Conservation (phyloP, 2,329 filamentous ascomycete species). For the Daldinia eschscholtzii region DNA sequence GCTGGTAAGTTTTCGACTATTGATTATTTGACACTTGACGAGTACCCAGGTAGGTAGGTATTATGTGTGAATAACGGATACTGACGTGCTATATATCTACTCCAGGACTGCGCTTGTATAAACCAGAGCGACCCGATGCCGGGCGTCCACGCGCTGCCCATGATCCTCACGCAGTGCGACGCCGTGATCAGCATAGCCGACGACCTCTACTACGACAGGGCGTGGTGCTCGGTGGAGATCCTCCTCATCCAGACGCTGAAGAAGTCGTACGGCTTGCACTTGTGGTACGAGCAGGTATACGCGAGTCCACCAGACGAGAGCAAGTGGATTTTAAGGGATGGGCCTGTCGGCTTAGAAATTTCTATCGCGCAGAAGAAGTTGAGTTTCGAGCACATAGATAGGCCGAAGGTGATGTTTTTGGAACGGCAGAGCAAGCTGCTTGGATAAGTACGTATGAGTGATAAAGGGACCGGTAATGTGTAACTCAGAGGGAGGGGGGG, state of each 20-base stretch:
- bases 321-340: constrained; percentile 13
- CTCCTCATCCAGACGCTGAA: constrained; percentile 52
- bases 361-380: constrained; percentile 31
- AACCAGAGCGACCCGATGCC: constrained; percentile 53
- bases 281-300: constrained; percentile 52
- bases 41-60: no score
- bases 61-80: not conserved
- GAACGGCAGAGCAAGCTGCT: constrained; percentile 47
- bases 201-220: constrained; percentile 53
- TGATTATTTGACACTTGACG: no score
- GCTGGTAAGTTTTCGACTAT: constrained; percentile 45
- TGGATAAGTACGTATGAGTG: constrained; percentile 15
- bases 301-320: not conserved
- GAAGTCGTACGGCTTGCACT: constrained; percentile 51
- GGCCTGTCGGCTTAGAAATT: constrained; percentile 23
- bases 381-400: constrained; percentile 43
- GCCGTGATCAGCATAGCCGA: constrained; percentile 57
- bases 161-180: constrained; percentile 57
- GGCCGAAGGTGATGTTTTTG: constrained; percentile 46
- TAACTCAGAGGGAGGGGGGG: not conserved
- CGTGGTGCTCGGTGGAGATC: constrained; percentile 57
- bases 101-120: constrained; percentile 56
- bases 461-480: not conserved
- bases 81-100: not conserved
- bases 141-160: constrained; percentile 54